Conservation (phyloP, 768 basidiomycete species). For the Tylopilus plumbeoviolaceoides region DNA sequence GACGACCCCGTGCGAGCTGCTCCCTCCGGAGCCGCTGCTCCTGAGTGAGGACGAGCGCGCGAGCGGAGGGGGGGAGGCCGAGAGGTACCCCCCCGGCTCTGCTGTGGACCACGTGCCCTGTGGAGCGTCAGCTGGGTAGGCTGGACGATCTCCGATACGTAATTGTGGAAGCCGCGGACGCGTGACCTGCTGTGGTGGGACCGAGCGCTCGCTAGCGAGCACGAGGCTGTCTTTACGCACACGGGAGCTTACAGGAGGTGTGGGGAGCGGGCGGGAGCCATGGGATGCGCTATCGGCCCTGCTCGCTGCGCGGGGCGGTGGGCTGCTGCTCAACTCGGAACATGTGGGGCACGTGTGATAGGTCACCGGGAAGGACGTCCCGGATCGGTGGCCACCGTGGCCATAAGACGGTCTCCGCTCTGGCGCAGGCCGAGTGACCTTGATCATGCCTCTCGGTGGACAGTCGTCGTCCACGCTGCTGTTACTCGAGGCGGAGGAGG, state of each 20-base stretch:
- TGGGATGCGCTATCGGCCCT: conserved; percentile 22
- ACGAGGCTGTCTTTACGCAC: conserved; percentile 35
- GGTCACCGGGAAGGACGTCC: conserved; percentile 16
- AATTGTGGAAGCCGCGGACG: conserved; percentile 30
- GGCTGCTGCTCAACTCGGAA: conserved; percentile 29
- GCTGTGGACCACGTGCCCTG: conserved; percentile 21
- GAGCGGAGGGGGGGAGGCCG: conserved; percentile 21
- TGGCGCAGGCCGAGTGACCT: conserved; percentile 16
- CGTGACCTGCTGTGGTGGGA: conserved; percentile 13
- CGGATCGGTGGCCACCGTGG: conserved; percentile 20
- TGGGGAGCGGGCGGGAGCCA: conserved; percentile 29
- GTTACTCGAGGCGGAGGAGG: conserved; percentile 27
- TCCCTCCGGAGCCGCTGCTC: conserved; percentile 26
- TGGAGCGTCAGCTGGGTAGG: conserved; percentile 19
- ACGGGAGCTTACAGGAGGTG: conserved; percentile 29
- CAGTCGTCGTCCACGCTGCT: conserved; percentile 31
- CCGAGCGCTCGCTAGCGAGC: conserved; percentile 31
- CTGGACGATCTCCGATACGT: conserved; percentile 28
- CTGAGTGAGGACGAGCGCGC: conserved; percentile 28
- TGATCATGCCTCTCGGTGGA: conserved; percentile 21
- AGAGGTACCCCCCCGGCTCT: conserved; percentile 23
- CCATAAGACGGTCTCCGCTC: conserved; percentile 25
- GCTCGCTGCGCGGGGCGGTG: conserved; percentile 19
- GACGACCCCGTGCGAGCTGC: conserved; percentile 24
- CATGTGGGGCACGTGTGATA: conserved; percentile 33